Evolutionary conservation across 2,329 filamentous ascomycete genomes (phyloP), one percentile per base, ranked within the genome.

Genomic region (Xylaria sp.): DNA sequence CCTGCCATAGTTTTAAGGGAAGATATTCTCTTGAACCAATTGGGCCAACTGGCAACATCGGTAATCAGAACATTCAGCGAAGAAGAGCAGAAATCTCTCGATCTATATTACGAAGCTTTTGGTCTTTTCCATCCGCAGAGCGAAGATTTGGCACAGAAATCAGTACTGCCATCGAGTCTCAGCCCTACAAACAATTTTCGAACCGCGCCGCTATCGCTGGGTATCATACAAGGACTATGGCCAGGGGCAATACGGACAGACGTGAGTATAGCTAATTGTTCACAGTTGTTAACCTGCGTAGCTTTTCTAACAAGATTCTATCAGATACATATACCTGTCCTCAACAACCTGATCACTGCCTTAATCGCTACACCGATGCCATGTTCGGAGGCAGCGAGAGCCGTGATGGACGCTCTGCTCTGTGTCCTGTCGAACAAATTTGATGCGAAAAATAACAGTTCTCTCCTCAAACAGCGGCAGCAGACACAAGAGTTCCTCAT

Each of bases 151-250:
- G 43, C 37, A 23, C 42, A 33, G 7, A 31, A 49, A 28, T 2
- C 15, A 2, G 19, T 15, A 17, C 11, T 38, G 17, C 28, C 55
- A 9, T 38, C 17, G 31, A 31, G 11, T 12, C 23, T 72, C 14
- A 74, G 70, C 43, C 56, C 64, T 12, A n/a, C 62, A 0, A 66
- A 71, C 28, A 51, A 67, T 9, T 72, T 67, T 43, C 69, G 72
- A 21, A 71, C 69, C 19, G 71, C 68, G 31, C 72, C 73, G n/a
- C 64, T 76, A 43, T 67, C 70, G 9, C 66, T 75, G 65, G 73
- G 74, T 28, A 65, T 76, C 17, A 58, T 74, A 2, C 68, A 74
- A 56, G 73, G 73, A 23, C 65, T 76, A 28, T 67, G 70, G 54
- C 71, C 72, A 7, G 59, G 45, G 12, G 70, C 66, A 25, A 63